Conservation (phyloP, 306 rosid genomes). For the Cyamopsis tetragonoloba region DNA sequence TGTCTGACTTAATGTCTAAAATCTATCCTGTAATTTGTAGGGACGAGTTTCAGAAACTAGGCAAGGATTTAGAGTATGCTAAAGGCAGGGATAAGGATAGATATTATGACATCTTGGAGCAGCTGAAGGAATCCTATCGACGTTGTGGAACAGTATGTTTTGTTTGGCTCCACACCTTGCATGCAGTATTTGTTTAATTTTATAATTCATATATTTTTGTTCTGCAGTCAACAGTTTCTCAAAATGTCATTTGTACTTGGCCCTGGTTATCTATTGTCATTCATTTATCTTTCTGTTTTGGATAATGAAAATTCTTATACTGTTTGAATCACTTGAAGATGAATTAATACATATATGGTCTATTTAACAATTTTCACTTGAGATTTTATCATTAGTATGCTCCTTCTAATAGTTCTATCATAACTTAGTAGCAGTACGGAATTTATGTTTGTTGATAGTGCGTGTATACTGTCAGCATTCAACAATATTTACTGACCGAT, state of each 20-base stretch:
- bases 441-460: slow-evolving; percentile 4
- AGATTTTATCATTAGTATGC: neutral
- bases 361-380: neutral
- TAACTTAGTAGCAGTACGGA: neutral
- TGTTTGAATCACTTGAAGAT: neutral
- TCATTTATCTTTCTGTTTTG: slow-evolving; percentile 17
- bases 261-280: neutral
- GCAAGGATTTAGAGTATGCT: slow-evolving; percentile 55
- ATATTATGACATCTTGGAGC: slow-evolving; percentile 48
- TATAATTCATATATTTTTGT: neutral
- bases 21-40: slow-evolving; percentile 42
- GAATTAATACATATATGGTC: neutral
- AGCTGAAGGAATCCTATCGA: slow-evolving; percentile 67
- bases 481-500: neutral
- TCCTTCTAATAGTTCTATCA: neutral
- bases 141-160: slow-evolving; percentile 61
- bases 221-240: slow-evolving; percentile 20
- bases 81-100: slow-evolving; percentile 57
- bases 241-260: neutral
- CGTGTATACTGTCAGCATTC: slow-evolving; percentile 6
- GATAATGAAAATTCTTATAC: neutral
- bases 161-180: slow-evolving; percentile 9
- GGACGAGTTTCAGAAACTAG: slow-evolving; percentile 63
- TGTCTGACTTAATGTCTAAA: slow-evolving; percentile 19
- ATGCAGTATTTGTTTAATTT: slow-evolving; percentile 3